phyloP scores from a whole-genome alignment of 495 filamentous ascomycete species.

The Penicillium dipodomyicola region DNA sequence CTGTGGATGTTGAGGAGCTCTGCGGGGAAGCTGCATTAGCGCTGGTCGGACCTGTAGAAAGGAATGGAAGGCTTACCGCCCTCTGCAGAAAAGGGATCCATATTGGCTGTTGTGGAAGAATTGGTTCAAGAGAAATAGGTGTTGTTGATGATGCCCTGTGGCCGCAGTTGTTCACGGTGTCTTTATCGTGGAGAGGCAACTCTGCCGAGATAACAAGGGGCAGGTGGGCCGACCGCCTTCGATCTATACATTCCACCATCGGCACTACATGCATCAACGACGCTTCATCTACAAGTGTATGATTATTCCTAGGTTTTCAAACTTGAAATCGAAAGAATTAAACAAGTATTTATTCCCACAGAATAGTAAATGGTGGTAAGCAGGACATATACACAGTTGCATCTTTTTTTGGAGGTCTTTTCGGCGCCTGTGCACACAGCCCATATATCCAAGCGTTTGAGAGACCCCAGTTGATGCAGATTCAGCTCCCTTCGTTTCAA shows the following conservation, averaged over 20 bases:
- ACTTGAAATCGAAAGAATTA: neutral
- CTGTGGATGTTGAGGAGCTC: constrained; percentile 96
- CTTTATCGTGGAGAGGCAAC: constrained; percentile 23
- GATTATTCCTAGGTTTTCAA: neutral
- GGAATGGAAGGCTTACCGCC: constrained; percentile 53
- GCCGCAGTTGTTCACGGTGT: constrained; percentile 26
- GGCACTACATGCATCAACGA: neutral
- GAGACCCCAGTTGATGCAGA: no score
- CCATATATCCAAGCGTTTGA: no score
- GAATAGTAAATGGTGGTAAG: no score
- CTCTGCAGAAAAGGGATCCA: constrained; percentile 95
- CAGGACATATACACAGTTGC: no score
- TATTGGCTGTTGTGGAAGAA: constrained; percentile 34
- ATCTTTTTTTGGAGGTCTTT: no score
- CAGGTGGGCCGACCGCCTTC: constrained; percentile 30
- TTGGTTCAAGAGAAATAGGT: constrained; percentile 12
- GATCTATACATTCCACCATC: neutral
- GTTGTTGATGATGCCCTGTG: constrained; percentile 26
- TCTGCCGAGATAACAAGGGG: constrained; percentile 25
- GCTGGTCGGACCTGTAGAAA: neutral
- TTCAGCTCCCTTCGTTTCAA: no score
- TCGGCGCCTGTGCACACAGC: no score
- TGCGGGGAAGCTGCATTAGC: constrained; percentile 29
- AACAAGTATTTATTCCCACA: neutral
- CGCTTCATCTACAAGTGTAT: neutral